A percentile compares a stretch with the other conserved stretches of the same genome.
Conservation (phyloP, 305 asterid genomes). For the Withania somnifera region DNA sequence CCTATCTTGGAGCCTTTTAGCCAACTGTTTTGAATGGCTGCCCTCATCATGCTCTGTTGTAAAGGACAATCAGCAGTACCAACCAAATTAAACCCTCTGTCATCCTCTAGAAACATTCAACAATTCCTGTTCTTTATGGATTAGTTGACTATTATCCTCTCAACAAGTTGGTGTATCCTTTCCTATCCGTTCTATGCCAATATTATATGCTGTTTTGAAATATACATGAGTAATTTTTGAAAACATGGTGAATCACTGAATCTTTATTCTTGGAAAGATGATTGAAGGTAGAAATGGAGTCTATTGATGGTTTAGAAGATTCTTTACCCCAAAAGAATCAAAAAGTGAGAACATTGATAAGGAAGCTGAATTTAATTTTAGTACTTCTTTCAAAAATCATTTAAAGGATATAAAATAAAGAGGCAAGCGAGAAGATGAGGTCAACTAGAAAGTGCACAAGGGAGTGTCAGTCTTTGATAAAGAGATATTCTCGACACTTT, state of each 20-base stretch:
- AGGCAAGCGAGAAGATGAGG: not conserved
- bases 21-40: no score
- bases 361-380: not conserved
- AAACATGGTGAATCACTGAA: not conserved
- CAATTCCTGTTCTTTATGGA: not conserved
- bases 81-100: not conserved
- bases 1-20: no score
- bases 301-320: not conserved
- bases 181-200: not conserved
- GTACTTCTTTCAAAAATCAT: no score
- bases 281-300: not conserved
- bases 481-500: not conserved
- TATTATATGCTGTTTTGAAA: not conserved
- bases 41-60: no score
- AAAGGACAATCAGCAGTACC: not conserved
- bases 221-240: not conserved
- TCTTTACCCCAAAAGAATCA: not conserved
- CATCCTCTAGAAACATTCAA: not conserved
- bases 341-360: not conserved
- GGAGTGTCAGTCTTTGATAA: not conserved
- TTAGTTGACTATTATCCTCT: not conserved
- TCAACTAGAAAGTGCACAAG: no score
- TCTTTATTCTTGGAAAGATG: not conserved
- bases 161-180: not conserved
- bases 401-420: not conserved